Base-by-base conservation (phyloP, 305 asterid genomes). In the Petunia hybrid region DNA sequence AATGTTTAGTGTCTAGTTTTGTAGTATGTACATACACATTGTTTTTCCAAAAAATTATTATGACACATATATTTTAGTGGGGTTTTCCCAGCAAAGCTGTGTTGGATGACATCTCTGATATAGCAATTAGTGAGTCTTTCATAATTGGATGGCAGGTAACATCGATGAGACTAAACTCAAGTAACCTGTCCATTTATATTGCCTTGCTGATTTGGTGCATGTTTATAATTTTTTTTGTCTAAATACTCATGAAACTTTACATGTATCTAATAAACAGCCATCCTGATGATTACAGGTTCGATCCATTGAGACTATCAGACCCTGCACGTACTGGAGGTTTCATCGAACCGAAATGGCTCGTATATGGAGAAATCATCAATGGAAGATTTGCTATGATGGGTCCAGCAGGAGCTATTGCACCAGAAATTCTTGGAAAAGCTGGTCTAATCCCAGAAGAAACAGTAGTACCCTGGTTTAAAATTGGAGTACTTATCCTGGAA, bases 281-380 rank as follows among this genome's bases (percentile, higher is more conserved):
- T 46, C 97, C 98, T 1, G 99, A 97, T 14, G 98, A 93, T 83
- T 93, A 16, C 62, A 97, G 97, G 74, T 93, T 95, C 85, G 99
- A 95, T 79, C 99, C 99, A 4, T 81, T 95, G 76, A 98, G 99
- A 3, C 90, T 93, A 1, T 95, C 98, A 8, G 99, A 95, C 85
- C 99, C 98, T 1, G 99, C 92, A 83, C 97, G 98, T 43, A 83
- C 97, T 1, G 98, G 98, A 65, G 95, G 94, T 5, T 95, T 93
- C 92, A 91, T 95, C 43, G 97, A 93, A 84, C 99, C 99, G 0
- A 90, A 71, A 87, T 95, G 99, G 98, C 89, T 93, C 7, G 97
- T 97, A 4, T 95, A 95, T 56, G 98, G 98, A 22, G 99, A 95
- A 76, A 56, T 95, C 82, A 88, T 95, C 91, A 95, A 95, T 76